Base-by-base conservation (phyloP, 768 basidiomycete genomes). In the Hygrocybe punicea region DNA sequence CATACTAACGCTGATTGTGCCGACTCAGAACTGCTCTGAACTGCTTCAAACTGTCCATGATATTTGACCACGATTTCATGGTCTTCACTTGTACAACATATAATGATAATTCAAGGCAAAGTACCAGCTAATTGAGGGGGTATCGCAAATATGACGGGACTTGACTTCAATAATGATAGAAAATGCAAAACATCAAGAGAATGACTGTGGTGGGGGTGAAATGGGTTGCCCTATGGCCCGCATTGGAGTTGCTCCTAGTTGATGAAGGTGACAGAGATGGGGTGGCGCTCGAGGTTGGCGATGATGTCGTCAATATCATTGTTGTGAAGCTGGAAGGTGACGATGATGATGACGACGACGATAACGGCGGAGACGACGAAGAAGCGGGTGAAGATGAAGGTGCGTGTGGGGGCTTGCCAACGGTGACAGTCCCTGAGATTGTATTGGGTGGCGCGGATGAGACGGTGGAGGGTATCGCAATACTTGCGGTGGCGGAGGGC, bases 401-500 rank as follows among this genome's bases (percentile, higher is more conserved):
- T 29, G 29, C 29, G 8, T 29, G 4, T 29, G 62, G 4, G 57
- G 64, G 33, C 51, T 60, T 39, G 65, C 68, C 37, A 62, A 58
- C 67, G 46, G 67, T 66, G 14, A 71, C 60, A 3, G 64, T 68
- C 44, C 75, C 70, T 47, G 78, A 66, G 14, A 76, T 78, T 9
- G 78, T 72, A 0, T 79, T 72, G 10, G 78, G 68, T 10, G 82
- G 73, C 2, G 66, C 63, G 16, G 77, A 62, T 1, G 76, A 63
- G 48, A 82, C 68, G 2, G 81, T 72, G 6, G 72, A 63, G 7
- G 76, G 75, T 5, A 76, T 67, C 35, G 81, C 65, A 21, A 78
- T 72, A 24, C 73, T 47, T 19, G 78, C 73, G 44, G 80, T 82
- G 33, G 81, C 79, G 45, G 78, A 74, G 1, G 81, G 66, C 33